These are phyloP conservation scores for Dalbergia cultrata DNA, from an alignment of 306 rosid species.

Conservation along the genomic window DNA sequence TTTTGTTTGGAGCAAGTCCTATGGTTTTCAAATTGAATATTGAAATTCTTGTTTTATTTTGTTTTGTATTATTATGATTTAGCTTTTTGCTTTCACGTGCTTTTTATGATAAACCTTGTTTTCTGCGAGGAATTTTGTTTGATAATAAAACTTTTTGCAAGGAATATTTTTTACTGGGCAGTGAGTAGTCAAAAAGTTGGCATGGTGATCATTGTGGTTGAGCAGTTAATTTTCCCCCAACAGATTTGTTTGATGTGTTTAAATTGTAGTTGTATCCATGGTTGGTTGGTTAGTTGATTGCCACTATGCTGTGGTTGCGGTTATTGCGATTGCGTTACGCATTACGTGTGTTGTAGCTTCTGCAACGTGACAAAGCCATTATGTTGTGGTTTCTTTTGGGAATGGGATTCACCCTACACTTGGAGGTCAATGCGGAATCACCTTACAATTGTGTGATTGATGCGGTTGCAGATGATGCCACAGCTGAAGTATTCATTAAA, in stretches of 20 bases:
- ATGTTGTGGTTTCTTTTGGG: background rate
- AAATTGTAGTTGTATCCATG: background rate
- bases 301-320: background rate
- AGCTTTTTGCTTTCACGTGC: background rate
- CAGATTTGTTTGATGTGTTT: conserved; percentile 32
- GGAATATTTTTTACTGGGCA: conserved; percentile 38
- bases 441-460: background rate
- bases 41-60: background rate
- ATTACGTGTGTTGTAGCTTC: background rate
- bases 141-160: conserved; percentile 13
- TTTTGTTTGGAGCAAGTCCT: conserved; percentile 89
- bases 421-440: background rate
- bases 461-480: background rate
- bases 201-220: conserved; percentile 16
- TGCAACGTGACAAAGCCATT: background rate
- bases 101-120: background rate
- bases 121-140: background rate
- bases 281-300: background rate
- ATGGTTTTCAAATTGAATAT: conserved; percentile 60
- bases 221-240: conserved; percentile 30
- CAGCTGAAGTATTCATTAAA: background rate
- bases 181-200: background rate
- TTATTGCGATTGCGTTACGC: background rate
- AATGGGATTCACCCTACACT: background rate
- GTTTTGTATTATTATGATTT: background rate